phyloP scores from a whole-genome alignment of 306 rosid genomes.

The Argentina anserina region DNA sequence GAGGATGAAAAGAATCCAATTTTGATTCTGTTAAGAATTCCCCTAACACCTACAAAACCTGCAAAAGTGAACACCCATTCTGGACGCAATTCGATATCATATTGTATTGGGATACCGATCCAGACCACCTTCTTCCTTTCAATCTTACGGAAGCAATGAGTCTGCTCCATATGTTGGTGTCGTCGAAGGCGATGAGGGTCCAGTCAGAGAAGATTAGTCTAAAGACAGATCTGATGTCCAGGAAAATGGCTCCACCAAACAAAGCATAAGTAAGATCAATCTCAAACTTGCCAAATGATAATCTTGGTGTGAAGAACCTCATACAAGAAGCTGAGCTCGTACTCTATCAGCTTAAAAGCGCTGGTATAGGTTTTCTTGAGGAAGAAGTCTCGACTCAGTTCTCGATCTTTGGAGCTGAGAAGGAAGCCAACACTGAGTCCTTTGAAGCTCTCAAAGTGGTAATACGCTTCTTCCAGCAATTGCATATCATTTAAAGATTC shows the following conservation, averaged over 20 bases:
- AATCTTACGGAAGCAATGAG: background rate
- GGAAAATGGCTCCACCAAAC: conserved; percentile 13
- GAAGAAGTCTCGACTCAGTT: conserved; percentile 8
- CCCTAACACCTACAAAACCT: background rate
- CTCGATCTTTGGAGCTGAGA: conserved; percentile 16
- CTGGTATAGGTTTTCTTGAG: background rate
- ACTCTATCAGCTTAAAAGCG: conserved; percentile 22
- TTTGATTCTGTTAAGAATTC: conserved; percentile 1
- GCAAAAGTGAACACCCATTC: conserved; percentile 5
- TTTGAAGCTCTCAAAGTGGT: conserved; percentile 18
- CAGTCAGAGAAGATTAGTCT: conserved; percentile 12
- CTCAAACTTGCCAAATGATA: background rate
- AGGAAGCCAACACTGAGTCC: conserved; percentile 29
- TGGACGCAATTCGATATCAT: conserved; percentile 18
- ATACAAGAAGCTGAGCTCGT: conserved; percentile 26
- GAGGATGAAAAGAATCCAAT: background rate
- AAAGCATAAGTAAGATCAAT: conserved; percentile 10
- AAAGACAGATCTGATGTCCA: conserved; percentile 2
- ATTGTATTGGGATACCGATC: conserved; percentile 20
- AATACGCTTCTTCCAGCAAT: conserved; percentile 15
- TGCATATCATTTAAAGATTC: background rate
- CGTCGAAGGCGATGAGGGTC: background rate
- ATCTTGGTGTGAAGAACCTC: conserved; percentile 34
- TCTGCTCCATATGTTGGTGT: background rate
- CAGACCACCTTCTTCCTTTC: conserved; percentile 17